phyloP scores from a whole-genome alignment of 2,329 filamentous ascomycete species.

The Fusarium cyanostomum region DNA sequence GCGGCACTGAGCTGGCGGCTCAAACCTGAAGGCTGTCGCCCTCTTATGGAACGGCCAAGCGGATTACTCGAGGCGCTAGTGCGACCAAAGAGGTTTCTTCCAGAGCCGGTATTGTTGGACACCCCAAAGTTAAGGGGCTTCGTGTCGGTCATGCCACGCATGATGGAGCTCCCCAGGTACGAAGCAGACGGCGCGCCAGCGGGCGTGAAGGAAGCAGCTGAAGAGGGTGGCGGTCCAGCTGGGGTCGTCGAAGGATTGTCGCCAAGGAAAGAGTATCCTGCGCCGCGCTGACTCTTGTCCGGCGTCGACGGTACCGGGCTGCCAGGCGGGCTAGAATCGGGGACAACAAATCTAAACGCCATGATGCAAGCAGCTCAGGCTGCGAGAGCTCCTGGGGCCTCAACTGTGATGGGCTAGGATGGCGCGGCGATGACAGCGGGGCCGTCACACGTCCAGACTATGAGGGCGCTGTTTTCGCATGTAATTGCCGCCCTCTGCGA shows the following conservation, averaged over 20 bases:
- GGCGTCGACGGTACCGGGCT: constrained; percentile 61
- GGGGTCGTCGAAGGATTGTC: constrained; percentile 64
- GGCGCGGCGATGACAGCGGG: constrained; percentile 16
- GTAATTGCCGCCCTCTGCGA: constrained; percentile 12
- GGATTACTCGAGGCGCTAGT: constrained; percentile 53
- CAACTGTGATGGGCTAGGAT: constrained; percentile 8
- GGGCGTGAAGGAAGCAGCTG: constrained; percentile 64
- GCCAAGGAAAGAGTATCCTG: constrained; percentile 52
- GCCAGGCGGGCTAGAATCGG: constrained; percentile 54
- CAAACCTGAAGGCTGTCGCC: constrained; percentile 59
- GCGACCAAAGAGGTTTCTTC: constrained; percentile 51
- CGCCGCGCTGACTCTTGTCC: constrained; percentile 50
- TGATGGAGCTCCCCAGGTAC: constrained; percentile 64
- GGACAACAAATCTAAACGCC: constrained; percentile 54
- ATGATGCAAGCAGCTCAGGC: constrained; percentile 44
- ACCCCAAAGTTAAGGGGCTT: constrained; percentile 54
- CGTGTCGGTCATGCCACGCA: constrained; percentile 53
- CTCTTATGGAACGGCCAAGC: constrained; percentile 59
- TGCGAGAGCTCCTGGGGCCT: constrained; percentile 30
- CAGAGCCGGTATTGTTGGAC: constrained; percentile 36
- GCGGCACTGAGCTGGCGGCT: constrained; percentile 53
- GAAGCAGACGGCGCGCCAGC: constrained; percentile 65
- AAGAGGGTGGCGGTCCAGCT: constrained; percentile 61
- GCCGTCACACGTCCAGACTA: constrained; percentile 11
- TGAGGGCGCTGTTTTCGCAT: constrained; percentile 21